Base-by-base conservation (phyloP, 2,329 filamentous ascomycete genomes). In the Amauroascus verrucosus region DNA sequence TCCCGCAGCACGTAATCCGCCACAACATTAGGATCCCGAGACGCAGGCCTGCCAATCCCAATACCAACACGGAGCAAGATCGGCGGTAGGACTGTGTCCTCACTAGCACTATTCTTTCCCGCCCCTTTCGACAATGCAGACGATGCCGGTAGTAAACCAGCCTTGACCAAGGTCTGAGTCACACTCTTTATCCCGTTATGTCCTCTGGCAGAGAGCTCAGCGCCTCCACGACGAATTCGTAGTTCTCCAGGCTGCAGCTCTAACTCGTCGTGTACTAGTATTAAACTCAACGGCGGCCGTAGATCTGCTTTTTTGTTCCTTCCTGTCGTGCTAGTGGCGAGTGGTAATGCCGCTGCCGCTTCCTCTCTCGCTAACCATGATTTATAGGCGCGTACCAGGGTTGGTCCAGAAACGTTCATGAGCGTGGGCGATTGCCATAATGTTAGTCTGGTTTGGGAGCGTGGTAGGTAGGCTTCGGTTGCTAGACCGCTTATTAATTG, bases 201-300 rank as follows among this genome's bases (percentile, higher is more conserved):
- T 0, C 86, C 86, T 8, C 79, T 77, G 35, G 81, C 74, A 63
- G 84, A 88, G 22, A 65, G 63, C 52, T 76, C 69, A 1, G 67
- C 62, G 1, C 76, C 74, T 65, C 85, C 88, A 22, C 76, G 75
- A 53, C 78, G 78, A 5, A 87, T 73, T 47, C 75, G 80, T 13
- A 95, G 77, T 33, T 77, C 76, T 0, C 89, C 89, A 1, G 89
- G 64, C 2, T 77, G 72, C 40, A 79, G 76, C 63, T 96, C 90
- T 32, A 97, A 71, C 66, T 97, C 91, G 66, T 97, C 91, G 67
- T 97, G 89, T 18, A 97, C 74, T 11, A 97, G 73, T 0, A 97
- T 81, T 14, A 98, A 69, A 2, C 74, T 70, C 2, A 75, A 60
- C 13, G 52, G 46, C 41, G 46, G 51, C n/a, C 33, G 35, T 16